Percentiles rank a stretch among this genome's conserved stretches.
Conservation (phyloP, 176 grass and related monocot genomes). For the Raddia guianensis region DNA sequence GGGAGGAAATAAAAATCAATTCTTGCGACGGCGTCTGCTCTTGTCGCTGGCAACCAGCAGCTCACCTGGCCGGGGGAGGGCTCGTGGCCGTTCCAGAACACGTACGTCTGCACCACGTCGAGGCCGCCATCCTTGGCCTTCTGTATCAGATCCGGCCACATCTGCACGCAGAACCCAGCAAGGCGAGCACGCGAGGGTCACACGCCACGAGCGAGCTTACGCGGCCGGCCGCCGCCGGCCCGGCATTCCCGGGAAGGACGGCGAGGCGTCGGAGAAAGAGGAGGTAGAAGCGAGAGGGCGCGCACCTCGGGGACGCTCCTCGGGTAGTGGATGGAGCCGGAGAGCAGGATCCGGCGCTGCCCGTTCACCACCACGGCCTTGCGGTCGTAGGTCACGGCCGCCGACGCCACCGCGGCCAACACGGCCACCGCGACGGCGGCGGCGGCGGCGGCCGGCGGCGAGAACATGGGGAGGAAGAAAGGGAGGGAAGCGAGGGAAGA, state of each 20-base stretch:
- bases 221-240: background rate
- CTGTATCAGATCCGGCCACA: constrained; percentile 99
- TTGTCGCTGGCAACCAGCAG: constrained; percentile 25
- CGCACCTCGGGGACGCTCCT: constrained; percentile 86
- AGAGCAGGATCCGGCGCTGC: constrained; percentile 89
- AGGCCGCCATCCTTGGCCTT: constrained; percentile 98
- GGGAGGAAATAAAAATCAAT: background rate
- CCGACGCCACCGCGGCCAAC: constrained; percentile 39
- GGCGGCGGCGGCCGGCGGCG: constrained; percentile 27
- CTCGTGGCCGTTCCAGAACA: constrained; percentile 98
- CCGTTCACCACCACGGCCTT: constrained; percentile 88
- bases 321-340: constrained; percentile 99
- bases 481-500: constrained; percentile 37
- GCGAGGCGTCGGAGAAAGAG: background rate
- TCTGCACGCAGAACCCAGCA: constrained; percentile 51
- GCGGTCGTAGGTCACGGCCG: constrained; percentile 78
- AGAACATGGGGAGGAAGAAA: constrained; percentile 32
- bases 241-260: constrained; percentile 37
- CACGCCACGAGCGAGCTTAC: background rate
- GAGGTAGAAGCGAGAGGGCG: constrained; percentile 1
- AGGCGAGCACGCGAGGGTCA: constrained; percentile 19
- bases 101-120: constrained; percentile 98
- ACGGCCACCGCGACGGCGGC: constrained; percentile 24
- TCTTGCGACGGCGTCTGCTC: background rate
- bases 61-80: constrained; percentile 83